These are phyloP conservation scores for Tephrocybe sp. DNA, from an alignment of 768 basidiomycete genomes.

Conservation along the genomic window DNA sequence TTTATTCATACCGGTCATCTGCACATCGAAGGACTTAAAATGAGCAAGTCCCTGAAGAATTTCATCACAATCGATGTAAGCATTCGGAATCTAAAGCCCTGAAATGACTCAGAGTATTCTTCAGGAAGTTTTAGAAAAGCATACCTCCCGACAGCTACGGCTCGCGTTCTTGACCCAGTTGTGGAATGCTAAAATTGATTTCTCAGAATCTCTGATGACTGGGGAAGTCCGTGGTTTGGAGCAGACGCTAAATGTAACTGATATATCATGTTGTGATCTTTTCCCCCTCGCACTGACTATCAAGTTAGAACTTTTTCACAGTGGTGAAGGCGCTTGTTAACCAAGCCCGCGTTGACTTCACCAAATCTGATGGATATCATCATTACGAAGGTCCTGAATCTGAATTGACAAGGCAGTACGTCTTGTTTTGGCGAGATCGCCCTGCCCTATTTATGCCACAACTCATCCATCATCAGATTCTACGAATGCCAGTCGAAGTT, in stretches of 20 bases:
- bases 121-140: slow-evolving; percentile 83
- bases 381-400: slow-evolving; percentile 66
- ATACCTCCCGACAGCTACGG: slow-evolving; percentile 84
- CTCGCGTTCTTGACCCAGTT: slow-evolving; percentile 87
- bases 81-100: slow-evolving; percentile 4
- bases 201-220: slow-evolving; percentile 86
- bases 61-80: slow-evolving; percentile 95
- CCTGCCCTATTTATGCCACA: neutral
- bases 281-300: slow-evolving; percentile 10
- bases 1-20: slow-evolving; percentile 98
- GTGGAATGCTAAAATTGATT: slow-evolving; percentile 94
- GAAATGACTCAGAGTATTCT: slow-evolving; percentile 1
- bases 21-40: slow-evolving; percentile 97
- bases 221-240: slow-evolving; percentile 88
- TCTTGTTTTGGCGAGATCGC: neutral
- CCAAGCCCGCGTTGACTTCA: slow-evolving; percentile 46
- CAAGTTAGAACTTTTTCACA: slow-evolving; percentile 87
- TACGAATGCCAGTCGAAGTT: slow-evolving; percentile 74
- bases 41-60: slow-evolving; percentile 99
- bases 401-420: slow-evolving; percentile 62
- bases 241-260: slow-evolving; percentile 75
- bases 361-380: slow-evolving; percentile 57
- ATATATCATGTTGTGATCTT: neutral
- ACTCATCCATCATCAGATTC: slow-evolving; percentile 44
- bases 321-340: slow-evolving; percentile 77